phyloP scores from a whole-genome alignment of 805 yeast species.

The Suhomyces canberraensis region DNA sequence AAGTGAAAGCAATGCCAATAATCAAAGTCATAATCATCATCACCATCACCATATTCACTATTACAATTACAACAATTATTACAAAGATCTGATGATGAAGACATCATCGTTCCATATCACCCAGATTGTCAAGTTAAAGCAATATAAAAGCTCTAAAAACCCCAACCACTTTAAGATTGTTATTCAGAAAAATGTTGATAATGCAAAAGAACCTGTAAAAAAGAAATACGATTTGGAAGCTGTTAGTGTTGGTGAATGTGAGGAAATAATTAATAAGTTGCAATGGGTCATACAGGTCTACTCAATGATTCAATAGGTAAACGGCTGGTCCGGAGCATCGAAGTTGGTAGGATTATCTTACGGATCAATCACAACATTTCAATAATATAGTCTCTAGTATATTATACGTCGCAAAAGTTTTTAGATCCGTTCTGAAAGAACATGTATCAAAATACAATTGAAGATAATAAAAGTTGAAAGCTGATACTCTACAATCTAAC shows the following conservation, averaged over 20 bases:
- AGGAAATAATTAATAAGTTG: conserved; percentile 73
- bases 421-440: no score
- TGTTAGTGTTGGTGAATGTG: conserved; percentile 52
- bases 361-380: no score
- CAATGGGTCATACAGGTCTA: conserved; percentile 56
- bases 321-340: no score
- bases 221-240: conserved; percentile 84
- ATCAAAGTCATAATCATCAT: conserved; percentile 26
- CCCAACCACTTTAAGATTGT: conserved; percentile 81
- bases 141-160: conserved; percentile 57
- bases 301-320: conserved; percentile 27
- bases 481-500: no score
- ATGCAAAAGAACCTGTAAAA: conserved; percentile 52
- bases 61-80: conserved; percentile 37
- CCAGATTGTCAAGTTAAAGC: conserved; percentile 72
- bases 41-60: conserved; percentile 39
- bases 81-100: conserved; percentile 70
- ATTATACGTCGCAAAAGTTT: no score
- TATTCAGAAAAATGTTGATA: conserved; percentile 39
- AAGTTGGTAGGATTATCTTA: no score
- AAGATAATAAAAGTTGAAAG: no score
- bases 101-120: conserved; percentile 84
- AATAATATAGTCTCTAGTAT: no score
- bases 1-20: background rate
- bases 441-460: no score